Conservation (phyloP, 805 yeast species). For the Yarrowia sp. region DNA sequence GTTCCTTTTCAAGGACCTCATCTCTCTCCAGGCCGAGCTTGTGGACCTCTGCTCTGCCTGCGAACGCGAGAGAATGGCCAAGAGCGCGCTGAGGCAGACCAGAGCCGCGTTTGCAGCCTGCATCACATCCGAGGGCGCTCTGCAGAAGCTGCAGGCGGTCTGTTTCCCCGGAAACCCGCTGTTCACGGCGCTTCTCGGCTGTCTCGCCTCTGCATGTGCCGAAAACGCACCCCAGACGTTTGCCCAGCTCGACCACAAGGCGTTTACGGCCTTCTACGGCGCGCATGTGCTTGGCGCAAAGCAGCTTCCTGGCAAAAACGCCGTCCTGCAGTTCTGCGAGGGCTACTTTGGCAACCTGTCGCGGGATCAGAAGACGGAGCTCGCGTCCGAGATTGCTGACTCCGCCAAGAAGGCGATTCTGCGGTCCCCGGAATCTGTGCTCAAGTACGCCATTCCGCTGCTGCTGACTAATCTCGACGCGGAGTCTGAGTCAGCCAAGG, state of each 20-base stretch:
- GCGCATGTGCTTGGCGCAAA: not conserved
- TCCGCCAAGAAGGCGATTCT: constrained; percentile 12
- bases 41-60: constrained; percentile 6
- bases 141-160: not conserved
- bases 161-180: not conserved
- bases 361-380: not conserved
- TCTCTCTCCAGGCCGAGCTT: constrained; percentile 1
- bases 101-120: constrained; percentile 5
- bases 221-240: constrained; percentile 14
- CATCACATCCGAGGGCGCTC: not conserved
- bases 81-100: constrained; percentile 7
- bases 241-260: not conserved
- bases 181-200: not conserved
- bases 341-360: constrained; percentile 1
- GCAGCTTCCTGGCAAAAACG: not conserved
- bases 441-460: not conserved
- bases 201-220: constrained; percentile 13
- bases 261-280: not conserved
- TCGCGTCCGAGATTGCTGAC: not conserved
- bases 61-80: not conserved
- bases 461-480: not conserved
- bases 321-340: not conserved
- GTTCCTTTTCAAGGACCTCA: constrained; percentile 1
- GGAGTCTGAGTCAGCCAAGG: not conserved
- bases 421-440: constrained; percentile 4